Evolutionary conservation across 2,329 filamentous ascomycete species (phyloP).

Genomic region (Conoideocrella luteorostrata): DNA sequence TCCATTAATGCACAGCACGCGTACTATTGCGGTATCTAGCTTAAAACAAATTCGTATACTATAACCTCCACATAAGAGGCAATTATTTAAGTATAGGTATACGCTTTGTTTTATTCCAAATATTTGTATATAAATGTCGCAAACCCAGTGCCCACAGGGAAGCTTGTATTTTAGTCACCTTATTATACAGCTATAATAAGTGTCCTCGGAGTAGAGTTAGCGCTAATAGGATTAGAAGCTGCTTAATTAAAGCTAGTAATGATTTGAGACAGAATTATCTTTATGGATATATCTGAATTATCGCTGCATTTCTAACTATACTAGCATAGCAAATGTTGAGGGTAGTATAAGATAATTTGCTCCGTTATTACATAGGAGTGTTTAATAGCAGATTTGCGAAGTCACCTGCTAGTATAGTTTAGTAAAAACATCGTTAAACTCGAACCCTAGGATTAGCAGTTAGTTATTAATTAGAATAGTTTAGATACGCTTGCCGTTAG

Average conservation of each 20-base stretch:
- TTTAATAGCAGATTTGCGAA: neutral
- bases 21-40: constrained; percentile 11
- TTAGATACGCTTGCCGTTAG: neutral
- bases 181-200: constrained; percentile 12
- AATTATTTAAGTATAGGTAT: constrained; percentile 7
- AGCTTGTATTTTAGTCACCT: constrained; percentile 11
- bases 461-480: neutral
- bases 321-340: neutral
- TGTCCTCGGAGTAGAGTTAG: constrained; percentile 7
- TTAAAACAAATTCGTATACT: constrained; percentile 7
- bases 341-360: neutral
- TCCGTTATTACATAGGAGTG: neutral
- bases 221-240: neutral
- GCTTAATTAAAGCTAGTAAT: neutral
- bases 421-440: neutral
- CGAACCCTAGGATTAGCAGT: neutral
- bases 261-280: neutral
- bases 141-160: constrained; percentile 12
- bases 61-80: constrained; percentile 9
- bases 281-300: neutral
- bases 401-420: constrained; percentile 1
- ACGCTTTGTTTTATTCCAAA: constrained; percentile 7
- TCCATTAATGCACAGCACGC: constrained; percentile 13
- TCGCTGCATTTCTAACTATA: neutral
- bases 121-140: constrained; percentile 10